phyloP scores from a whole-genome alignment of 2,329 filamentous ascomycete genomes.

The Fusarium poae region DNA sequence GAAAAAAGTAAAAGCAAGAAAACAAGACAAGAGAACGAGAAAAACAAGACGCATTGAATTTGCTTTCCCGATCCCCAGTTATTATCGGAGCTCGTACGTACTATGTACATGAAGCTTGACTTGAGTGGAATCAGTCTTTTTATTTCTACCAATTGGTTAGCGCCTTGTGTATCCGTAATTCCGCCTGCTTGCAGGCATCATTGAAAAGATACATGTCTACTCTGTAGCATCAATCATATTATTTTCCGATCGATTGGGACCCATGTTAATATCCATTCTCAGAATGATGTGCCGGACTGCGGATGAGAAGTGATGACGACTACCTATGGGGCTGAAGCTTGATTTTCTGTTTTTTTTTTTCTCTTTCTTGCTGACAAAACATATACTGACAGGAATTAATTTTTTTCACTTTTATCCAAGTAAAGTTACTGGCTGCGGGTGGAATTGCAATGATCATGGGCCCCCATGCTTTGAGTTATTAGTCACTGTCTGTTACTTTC shows the following conservation, averaged over 20 bases:
- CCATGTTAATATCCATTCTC: slow-evolving; percentile 4
- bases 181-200: background rate
- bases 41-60: slow-evolving; percentile 30
- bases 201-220: background rate
- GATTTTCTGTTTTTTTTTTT: background rate
- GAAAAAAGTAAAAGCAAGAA: background rate
- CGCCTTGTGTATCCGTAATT: slow-evolving; percentile 25
- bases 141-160: slow-evolving; percentile 27
- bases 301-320: slow-evolving; percentile 35
- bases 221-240: slow-evolving; percentile 1
- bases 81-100: slow-evolving; percentile 29
- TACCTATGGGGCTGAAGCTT: slow-evolving; percentile 9
- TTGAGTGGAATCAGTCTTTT: slow-evolving; percentile 19
- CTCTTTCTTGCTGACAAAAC: slow-evolving; percentile 25
- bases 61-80: slow-evolving; percentile 30
- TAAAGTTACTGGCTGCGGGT: slow-evolving; percentile 13
- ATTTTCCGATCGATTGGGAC: slow-evolving; percentile 33
- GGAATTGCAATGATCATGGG: slow-evolving; percentile 30
- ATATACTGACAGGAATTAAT: background rate
- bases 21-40: background rate
- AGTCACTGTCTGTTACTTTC: background rate
- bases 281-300: slow-evolving; percentile 13
- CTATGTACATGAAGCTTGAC: slow-evolving; percentile 28
- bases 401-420: too few species aligned
- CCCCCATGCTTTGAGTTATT: background rate